Evolutionary conservation across 306 rosid species (phyloP).

Genomic region (Prunus kanzakura): DNA sequence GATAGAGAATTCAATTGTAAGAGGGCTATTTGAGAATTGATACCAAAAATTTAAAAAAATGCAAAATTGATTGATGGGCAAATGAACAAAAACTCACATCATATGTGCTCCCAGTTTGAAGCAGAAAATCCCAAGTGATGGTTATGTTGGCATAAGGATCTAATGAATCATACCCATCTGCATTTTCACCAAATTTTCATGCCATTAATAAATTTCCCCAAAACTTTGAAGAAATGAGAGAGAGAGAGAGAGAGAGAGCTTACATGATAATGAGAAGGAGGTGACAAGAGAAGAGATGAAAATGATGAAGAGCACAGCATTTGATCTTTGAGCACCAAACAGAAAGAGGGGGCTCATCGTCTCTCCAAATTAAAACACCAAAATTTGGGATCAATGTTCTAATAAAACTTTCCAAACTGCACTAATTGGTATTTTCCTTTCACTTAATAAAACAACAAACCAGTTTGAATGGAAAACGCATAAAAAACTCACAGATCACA

Average conservation of each 20-base stretch:
- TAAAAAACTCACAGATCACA: too few species aligned
- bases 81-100: constrained; percentile 39
- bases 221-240: not conserved
- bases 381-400: not conserved
- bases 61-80: not conserved
- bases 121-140: constrained; percentile 63
- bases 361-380: not conserved
- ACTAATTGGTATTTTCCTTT: not conserved
- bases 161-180: constrained; percentile 72
- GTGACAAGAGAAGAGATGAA: constrained; percentile 28
- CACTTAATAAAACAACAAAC: too few species aligned
- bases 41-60: not conserved
- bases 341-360: constrained; percentile 15
- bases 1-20: too few species aligned
- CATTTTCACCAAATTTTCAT: constrained; percentile 19
- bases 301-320: constrained; percentile 18
- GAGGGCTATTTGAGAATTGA: too few species aligned
- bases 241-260: constrained; percentile 6
- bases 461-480: too few species aligned
- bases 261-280: constrained; percentile 51
- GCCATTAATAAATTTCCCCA: not conserved
- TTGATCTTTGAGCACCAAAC: constrained; percentile 21
- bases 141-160: constrained; percentile 69
- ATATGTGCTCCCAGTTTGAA: constrained; percentile 32
- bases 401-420: not conserved